Percentiles rank a stretch among this genome's conserved stretches.
Conservation (phyloP, 208 protist genomes). For the Lotmaria passim region DNA sequence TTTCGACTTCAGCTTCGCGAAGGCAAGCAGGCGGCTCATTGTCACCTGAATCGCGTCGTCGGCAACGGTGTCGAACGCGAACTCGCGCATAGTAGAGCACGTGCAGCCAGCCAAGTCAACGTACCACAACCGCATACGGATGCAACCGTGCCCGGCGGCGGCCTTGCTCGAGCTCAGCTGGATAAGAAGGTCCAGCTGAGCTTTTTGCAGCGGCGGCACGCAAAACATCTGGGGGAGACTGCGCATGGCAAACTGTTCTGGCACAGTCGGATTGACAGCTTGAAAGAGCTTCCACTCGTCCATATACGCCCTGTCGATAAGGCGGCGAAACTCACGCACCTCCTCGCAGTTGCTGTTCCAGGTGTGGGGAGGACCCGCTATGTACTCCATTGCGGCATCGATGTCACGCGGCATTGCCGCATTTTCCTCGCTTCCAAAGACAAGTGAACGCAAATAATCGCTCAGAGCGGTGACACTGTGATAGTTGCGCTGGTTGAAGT, state of each 20-base stretch:
- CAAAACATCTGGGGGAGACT: slow-evolving; percentile 49
- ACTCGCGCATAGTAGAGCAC: slow-evolving; percentile 53
- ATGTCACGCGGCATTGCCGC: slow-evolving; percentile 33
- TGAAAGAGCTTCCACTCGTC: slow-evolving; percentile 62
- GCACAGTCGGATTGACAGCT: slow-evolving; percentile 35
- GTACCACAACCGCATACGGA: slow-evolving; percentile 57
- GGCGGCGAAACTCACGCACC: slow-evolving; percentile 43
- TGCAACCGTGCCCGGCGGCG: slow-evolving; percentile 15
- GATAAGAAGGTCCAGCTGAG: slow-evolving; percentile 50
- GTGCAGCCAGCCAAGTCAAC: slow-evolving; percentile 48
- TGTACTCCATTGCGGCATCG: slow-evolving; percentile 52
- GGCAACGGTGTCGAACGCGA: slow-evolving; percentile 53
- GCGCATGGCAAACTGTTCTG: slow-evolving; percentile 45
- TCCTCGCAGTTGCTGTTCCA: slow-evolving; percentile 53
- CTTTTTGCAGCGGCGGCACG: slow-evolving; percentile 44
- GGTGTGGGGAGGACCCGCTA: slow-evolving; percentile 33
- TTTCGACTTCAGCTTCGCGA: slow-evolving; percentile 32
- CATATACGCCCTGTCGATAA: slow-evolving; percentile 42
- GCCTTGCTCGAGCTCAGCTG: slow-evolving; percentile 31
- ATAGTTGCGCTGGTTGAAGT: slow-evolving; percentile 44
- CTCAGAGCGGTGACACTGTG: slow-evolving; percentile 35
- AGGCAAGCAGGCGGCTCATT: slow-evolving; percentile 40
- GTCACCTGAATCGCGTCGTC: slow-evolving; percentile 47
- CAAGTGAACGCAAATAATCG: slow-evolving; percentile 39
- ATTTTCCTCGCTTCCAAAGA: slow-evolving; percentile 45